phyloP scores from a whole-genome alignment of 176 grass and related monocot genomes.

The Juncus inflexus region DNA sequence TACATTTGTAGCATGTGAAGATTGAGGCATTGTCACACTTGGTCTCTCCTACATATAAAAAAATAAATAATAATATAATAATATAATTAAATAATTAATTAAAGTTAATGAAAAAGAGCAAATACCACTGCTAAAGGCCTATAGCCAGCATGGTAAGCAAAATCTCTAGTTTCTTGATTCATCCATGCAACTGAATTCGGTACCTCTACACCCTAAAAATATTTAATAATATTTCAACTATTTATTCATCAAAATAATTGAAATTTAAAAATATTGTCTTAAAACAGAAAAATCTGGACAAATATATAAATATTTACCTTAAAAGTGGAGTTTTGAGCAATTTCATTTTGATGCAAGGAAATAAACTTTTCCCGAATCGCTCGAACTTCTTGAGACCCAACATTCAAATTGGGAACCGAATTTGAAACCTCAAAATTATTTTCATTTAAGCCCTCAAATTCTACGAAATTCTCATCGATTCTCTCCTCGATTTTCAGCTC shows the following conservation, averaged over 20 bases:
- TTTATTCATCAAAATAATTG: background rate
- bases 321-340: background rate
- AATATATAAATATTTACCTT: conserved; percentile 1
- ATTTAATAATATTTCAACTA: background rate
- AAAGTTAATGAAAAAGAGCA: background rate
- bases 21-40: conserved; percentile 18
- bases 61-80: conserved; percentile 10
- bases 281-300: background rate
- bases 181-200: conserved; percentile 21
- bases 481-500: conserved; percentile 15
- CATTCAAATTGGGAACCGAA: conserved; percentile 31
- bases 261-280: conserved; percentile 2
- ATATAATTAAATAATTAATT: background rate
- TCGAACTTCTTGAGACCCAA: conserved; percentile 22
- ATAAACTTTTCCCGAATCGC: conserved; percentile 19
- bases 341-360: conserved; percentile 11
- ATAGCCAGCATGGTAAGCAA: conserved; percentile 20
- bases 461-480: conserved; percentile 5
- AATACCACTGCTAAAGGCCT: conserved; percentile 26
- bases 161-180: conserved; percentile 25
- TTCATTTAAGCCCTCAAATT: conserved; percentile 3
- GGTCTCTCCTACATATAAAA: conserved; percentile 18
- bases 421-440: conserved; percentile 11
- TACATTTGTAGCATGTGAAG: conserved; percentile 20
- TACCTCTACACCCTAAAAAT: conserved; percentile 18